Evolutionary conservation across 495 filamentous ascomycete species (phyloP), one percentile per base, ranked within the genome.

Genomic region (Beverwykella pulmonaria): DNA sequence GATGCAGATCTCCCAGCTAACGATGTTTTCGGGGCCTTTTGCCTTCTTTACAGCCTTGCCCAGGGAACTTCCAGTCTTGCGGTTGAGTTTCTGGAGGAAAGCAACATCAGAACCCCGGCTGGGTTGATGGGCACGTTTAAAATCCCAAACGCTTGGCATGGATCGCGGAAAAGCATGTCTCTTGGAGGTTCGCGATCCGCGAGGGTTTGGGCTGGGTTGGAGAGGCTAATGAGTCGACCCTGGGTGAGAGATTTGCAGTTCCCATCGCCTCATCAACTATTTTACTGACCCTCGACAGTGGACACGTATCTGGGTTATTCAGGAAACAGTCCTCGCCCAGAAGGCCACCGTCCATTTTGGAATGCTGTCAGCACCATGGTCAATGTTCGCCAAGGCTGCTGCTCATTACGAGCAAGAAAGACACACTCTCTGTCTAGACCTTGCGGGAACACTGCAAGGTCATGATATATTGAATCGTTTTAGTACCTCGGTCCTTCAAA

Each of bases 401-500:
- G 27, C 41, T 50, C 39, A 61, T 20, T 61, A n/a, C 19, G 41
- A 22, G 20, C 19, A 41, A 30, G 58, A 61, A 20, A 8, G 26
- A 19, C 58, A 52, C 27, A 29, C 41, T 2, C 58, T 49, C 22
- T 61, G 41, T 34, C 30, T 61, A 17, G 46, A 52, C n/a, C 46
- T 61, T 10, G 41, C 58, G 7, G 58, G 58, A 29, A 61, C 41
- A 32, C 29, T 50, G 15, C 41, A 9, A 49, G 58, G 46, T 49
- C 41, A 49, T 19, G 58, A 61, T 1, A 23, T 59, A 17, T 20
- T 61, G 41, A 61, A 5, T 25, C 41, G 26, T 17, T 61, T 61
- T 22, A 61, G 58, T 29, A 52, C 47, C 30, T 47, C 56, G 15
- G 48, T 72, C 6, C 44, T 67, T 29, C 67, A 72, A 32, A 72